Evolutionary conservation across 2,329 filamentous ascomycete genomes (phyloP), one percentile per base, ranked within the genome.

Genomic region (Fusarium transvaalense): DNA sequence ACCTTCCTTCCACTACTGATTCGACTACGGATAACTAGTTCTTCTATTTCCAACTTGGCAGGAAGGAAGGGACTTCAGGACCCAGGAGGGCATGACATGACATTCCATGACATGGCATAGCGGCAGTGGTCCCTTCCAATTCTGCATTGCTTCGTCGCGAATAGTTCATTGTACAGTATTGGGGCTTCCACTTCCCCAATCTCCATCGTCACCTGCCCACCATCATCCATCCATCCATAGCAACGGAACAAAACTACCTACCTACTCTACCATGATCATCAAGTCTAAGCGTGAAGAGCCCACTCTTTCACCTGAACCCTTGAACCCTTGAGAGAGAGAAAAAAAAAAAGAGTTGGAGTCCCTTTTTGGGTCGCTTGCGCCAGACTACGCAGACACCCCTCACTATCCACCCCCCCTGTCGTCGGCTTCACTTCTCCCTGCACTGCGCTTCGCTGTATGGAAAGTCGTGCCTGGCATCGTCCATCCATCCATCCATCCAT

Each of bases 391-490:
- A 59, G 48, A 67, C 66, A 23, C 61, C 66, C 64, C 52, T 46
- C 45, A 17, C 17, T 56, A 38, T 35, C 61, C 61, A 55, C 61
- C 53, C 55, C 53, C 55, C 62, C 53, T n/a, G 58, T 35, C 34
- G 39, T 25, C 21, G 47, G 35, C 52, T 54, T 63, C 43, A 50
- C 60, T 38, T 50, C 43, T 67, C 51, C 25, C 51, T 54, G 39
- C 35, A 6, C 23, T 25, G 23, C 23, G 32, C 47, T 51, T 38
- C n/a, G n/a, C 43, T 52, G 50, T 52, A 56, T 71, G 66, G 61
- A 19, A 29, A 61, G 61, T 66, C 53, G 71, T 74, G 60, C 68
- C 71, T 74, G 71, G 51, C 69, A 71, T 69, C 68, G 63, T 63
- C 72, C 62, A 42, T 56, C 50, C 53, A 54, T 63, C 72, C 62